Evolutionary conservation across 208 protist genomes (phyloP), one percentile per base, ranked within the genome.

Genomic region (Leishmania arabica): DNA sequence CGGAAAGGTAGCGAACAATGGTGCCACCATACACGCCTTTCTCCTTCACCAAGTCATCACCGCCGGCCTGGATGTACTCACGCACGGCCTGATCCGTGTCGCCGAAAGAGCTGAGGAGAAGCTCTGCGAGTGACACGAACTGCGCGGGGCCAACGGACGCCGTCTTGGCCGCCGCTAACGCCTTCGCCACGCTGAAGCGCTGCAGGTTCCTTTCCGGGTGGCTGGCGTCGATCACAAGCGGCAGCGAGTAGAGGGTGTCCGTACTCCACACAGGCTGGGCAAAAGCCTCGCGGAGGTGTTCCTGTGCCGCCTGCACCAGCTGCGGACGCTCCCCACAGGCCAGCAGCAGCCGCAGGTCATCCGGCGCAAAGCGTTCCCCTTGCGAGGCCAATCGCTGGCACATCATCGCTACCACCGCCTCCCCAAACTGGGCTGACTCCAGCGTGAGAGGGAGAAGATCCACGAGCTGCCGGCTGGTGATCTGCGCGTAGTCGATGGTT

Each of bases 91-190:
- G 86, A 47, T 94, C 90, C 0, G 73, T 73, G 51, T 88, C 87
- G 4, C 88, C 89, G 84, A 95, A 95, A 19, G 89, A 80, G 58
- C 82, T 64, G 34, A 85, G 78, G 24, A 95, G 88, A 42, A 95
- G 86, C 68, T 95, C 90, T 42, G 89, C 86, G 3, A 97, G 81
- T 1, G 85, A 90, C n/a, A 94, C 90, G 77, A 95, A 97, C 80
- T 92, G 91, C 71, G 89, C 88, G 0, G 94, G 90, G 19, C 87
- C 92, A 17, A 95, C 86, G 19, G 92, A 89, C 34, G 87, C 85
- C 15, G 85, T 69, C 71, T 91, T 86, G 3, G 92, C 92, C 2
- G 89, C 91, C 73, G 84, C 85, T 53, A 97, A 68, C 21, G 92
- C 94, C 86, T 94, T 95, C 0, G 60, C 69, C 56, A 79, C 6